Evolutionary conservation across 1,284 basidiomycete species (phyloP).

Genomic region (Earliella scabrosa): DNA sequence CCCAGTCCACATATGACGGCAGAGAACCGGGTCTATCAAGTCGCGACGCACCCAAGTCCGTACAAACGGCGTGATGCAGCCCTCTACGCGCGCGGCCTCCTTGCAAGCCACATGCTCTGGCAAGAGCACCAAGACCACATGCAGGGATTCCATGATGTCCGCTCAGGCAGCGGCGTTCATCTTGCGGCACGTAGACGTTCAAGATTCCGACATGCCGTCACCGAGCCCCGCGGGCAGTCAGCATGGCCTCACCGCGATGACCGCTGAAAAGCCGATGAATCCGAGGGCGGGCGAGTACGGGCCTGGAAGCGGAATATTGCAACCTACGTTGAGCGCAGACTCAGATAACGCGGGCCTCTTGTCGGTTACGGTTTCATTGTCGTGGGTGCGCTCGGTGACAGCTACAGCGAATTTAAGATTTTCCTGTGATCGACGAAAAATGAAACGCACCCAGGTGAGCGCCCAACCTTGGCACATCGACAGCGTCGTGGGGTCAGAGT

Average conservation of each 20-base stretch:
- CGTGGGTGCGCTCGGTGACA: no score
- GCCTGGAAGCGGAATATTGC: no score
- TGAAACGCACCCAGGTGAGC: no score
- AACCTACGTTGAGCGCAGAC: no score
- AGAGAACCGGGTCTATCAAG: background rate
- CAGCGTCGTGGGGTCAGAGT: no score
- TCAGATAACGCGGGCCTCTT: no score
- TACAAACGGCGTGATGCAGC: background rate
- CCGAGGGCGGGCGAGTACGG: no score
- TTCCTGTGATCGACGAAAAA: no score
- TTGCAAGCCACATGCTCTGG: background rate
- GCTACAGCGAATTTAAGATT: no score
- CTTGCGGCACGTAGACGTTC: background rate
- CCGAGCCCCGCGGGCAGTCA: background rate
- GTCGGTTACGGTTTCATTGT: no score
- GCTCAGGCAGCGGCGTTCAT: background rate
- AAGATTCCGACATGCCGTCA: background rate
- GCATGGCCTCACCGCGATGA: background rate
- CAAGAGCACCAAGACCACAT: background rate
- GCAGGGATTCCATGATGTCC: background rate
- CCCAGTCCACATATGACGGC: background rate
- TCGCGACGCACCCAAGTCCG: background rate
- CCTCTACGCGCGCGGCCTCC: background rate
- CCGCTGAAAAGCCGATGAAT: slow-evolving; percentile 1
- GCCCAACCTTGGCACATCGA: no score